Conservation (phyloP, 441 rosid species). For the Melastoma candidum region DNA sequence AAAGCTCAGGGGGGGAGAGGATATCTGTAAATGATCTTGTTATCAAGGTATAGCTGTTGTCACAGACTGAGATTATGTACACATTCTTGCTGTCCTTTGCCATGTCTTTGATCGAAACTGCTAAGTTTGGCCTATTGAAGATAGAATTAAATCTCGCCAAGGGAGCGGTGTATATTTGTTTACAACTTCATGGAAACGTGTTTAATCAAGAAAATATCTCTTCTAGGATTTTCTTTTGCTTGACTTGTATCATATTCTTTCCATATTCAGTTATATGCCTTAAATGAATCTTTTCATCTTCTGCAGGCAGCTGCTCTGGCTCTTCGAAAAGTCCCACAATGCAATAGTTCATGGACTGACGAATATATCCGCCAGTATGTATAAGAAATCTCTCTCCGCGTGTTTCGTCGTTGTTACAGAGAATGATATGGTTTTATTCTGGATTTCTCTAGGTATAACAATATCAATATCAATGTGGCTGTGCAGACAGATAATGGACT, state of each 20-base stretch:
- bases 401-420: neutral
- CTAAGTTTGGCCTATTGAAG: too few relatives aligned
- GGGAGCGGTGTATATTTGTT: too few relatives aligned
- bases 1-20: slow-evolving; percentile 81
- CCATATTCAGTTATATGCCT: neutral
- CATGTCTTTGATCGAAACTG: too few relatives aligned
- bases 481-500: slow-evolving; percentile 93
- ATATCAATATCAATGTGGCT: slow-evolving; percentile 74
- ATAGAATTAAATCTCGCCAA: too few relatives aligned
- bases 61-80: slow-evolving; percentile 2
- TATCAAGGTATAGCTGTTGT: slow-evolving; percentile 48
- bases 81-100: too few relatives aligned
- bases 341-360: slow-evolving; percentile 97
- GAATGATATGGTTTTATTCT: slow-evolving; percentile 3
- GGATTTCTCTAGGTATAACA: slow-evolving; percentile 39
- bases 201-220: too few relatives aligned
- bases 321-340: slow-evolving; percentile 80
- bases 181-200: too few relatives aligned
- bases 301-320: slow-evolving; percentile 95
- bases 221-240: too few relatives aligned
- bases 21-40: slow-evolving; percentile 89
- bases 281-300: neutral
- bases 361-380: slow-evolving; percentile 90
- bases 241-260: too few relatives aligned
- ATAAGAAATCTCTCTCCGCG: slow-evolving; percentile 4